phyloP scores from a whole-genome alignment of 1,139 yeast genomes.

The Lodderomyces parapsilosis region DNA sequence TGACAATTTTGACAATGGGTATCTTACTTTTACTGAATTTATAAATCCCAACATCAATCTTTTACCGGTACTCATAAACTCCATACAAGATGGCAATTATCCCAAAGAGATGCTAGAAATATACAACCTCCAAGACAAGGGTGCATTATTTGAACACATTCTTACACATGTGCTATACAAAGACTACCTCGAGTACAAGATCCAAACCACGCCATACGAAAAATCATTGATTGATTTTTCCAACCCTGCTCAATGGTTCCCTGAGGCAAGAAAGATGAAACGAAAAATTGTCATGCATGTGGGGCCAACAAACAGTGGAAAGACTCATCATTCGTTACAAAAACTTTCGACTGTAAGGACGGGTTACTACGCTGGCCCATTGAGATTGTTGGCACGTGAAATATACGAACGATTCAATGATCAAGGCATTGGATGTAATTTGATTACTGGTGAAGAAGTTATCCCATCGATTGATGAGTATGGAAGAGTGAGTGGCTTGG shows the following conservation, averaged over 20 bases:
- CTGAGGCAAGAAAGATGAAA: slow-evolving; percentile 77
- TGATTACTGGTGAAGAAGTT: slow-evolving; percentile 93
- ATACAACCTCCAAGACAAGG: slow-evolving; percentile 17
- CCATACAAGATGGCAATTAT: slow-evolving; percentile 14
- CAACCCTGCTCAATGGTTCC: slow-evolving; percentile 85
- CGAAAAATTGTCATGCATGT: slow-evolving; percentile 85
- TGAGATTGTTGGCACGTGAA: slow-evolving; percentile 86
- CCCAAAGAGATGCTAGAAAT: slow-evolving; percentile 22
- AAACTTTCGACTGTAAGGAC: slow-evolving; percentile 62
- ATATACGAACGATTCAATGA: slow-evolving; percentile 75
- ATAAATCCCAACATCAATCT: slow-evolving; percentile 26
- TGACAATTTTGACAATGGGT: slow-evolving; percentile 3
- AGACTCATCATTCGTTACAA: slow-evolving; percentile 80
- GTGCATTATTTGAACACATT: slow-evolving; percentile 21
- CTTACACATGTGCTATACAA: slow-evolving; percentile 26
- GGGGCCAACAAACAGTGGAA: slow-evolving; percentile 98
- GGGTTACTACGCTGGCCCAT: slow-evolving; percentile 97
- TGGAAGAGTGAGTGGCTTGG: slow-evolving; percentile 70
- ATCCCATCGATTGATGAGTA: slow-evolving; percentile 63
- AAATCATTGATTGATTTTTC: slow-evolving; percentile 45
- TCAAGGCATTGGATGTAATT: slow-evolving; percentile 70
- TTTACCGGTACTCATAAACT: neutral
- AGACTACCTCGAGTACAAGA: slow-evolving; percentile 18
- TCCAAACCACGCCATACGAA: slow-evolving; percentile 17
- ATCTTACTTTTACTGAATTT: slow-evolving; percentile 21